Percentiles rank a stretch among this genome's conserved stretches.
phyloP scores from a whole-genome alignment of 106 monocot species.

The Dendrobium nobile region DNA sequence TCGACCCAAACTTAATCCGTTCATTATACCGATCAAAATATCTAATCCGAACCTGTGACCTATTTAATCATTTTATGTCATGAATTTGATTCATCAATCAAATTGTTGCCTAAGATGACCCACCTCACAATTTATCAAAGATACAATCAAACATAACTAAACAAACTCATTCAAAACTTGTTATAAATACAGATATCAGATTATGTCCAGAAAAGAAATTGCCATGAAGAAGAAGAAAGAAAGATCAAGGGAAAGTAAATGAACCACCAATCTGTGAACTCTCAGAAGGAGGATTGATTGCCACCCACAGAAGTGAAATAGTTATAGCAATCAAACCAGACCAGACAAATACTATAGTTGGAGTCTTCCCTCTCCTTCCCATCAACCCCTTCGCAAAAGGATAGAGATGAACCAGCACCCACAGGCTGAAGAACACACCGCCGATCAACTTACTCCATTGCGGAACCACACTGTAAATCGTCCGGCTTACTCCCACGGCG shows the following conservation, averaged over 20 bases:
- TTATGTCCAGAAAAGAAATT: background rate
- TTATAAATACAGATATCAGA: background rate
- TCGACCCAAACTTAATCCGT: too few species aligned
- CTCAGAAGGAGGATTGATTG: slow-evolving; percentile 53
- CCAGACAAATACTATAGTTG: slow-evolving; percentile 83
- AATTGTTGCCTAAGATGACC: too few species aligned
- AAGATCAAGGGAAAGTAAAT: slow-evolving; percentile 59
- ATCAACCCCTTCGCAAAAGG: slow-evolving; percentile 83
- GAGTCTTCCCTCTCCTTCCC: slow-evolving; percentile 74
- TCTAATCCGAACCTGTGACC: too few species aligned
- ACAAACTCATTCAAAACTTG: background rate
- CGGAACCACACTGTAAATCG: slow-evolving; percentile 62
- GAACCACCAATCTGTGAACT: slow-evolving; percentile 63
- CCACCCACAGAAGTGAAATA: slow-evolving; percentile 83
- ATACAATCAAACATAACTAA: background rate
- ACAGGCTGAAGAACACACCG: slow-evolving; percentile 87
- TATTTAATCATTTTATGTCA: too few species aligned
- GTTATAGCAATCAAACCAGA: slow-evolving; percentile 80
- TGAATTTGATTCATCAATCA: too few species aligned
- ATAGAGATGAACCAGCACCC: slow-evolving; percentile 38
- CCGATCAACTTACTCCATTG: slow-evolving; percentile 85
- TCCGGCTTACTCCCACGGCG: slow-evolving; percentile 66
- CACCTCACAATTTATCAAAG: too few species aligned
- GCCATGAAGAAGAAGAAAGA: background rate
- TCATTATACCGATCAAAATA: too few species aligned